A percentile compares a stretch with the other conserved stretches of the same genome.
These are phyloP conservation scores for Aspergillus taichungensis DNA, from an alignment of 495 filamentous ascomycete genomes.

Conservation along the genomic window DNA sequence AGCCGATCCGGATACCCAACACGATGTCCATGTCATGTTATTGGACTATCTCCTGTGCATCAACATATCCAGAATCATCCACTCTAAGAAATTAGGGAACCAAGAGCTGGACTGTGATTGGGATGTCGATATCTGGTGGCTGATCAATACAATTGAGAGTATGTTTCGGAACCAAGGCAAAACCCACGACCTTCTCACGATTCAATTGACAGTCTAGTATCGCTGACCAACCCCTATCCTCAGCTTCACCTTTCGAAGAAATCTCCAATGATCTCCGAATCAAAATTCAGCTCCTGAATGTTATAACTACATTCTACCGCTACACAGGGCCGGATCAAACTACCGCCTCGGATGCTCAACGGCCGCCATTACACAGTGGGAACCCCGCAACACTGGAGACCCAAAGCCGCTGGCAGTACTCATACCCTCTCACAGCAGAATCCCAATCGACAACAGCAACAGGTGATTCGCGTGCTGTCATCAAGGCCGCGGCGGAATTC, in stretches of 20 bases:
- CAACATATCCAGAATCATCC: constrained; percentile 26
- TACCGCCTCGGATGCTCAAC: not conserved
- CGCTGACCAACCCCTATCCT: not conserved
- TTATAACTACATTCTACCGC: constrained; percentile 1
- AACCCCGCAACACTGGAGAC: not conserved
- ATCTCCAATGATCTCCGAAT: constrained; percentile 19
- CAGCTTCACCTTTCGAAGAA: not conserved
- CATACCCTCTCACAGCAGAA: not conserved
- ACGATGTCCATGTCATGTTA: constrained; percentile 43
- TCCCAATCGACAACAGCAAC: not conserved
- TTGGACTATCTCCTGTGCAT: constrained; percentile 46
- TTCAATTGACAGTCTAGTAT: too few relatives aligned
- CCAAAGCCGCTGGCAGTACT: not conserved
- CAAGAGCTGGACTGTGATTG: constrained; percentile 1
- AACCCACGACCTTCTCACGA: not conserved
- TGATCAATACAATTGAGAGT: constrained; percentile 15
- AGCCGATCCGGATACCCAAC: constrained; percentile 14
- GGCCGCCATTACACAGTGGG: not conserved
- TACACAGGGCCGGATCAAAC: not conserved
- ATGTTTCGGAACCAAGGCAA: constrained; percentile 1
- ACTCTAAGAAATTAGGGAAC: not conserved
- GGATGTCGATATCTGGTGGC: constrained; percentile 12
- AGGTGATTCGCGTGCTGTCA: not conserved
- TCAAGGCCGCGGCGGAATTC: constrained; percentile 37
- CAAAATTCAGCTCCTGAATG: constrained; percentile 19